These are phyloP conservation scores for Nakazawaea ambrosiae DNA, from an alignment of 805 yeast species.

Conservation along the genomic window DNA sequence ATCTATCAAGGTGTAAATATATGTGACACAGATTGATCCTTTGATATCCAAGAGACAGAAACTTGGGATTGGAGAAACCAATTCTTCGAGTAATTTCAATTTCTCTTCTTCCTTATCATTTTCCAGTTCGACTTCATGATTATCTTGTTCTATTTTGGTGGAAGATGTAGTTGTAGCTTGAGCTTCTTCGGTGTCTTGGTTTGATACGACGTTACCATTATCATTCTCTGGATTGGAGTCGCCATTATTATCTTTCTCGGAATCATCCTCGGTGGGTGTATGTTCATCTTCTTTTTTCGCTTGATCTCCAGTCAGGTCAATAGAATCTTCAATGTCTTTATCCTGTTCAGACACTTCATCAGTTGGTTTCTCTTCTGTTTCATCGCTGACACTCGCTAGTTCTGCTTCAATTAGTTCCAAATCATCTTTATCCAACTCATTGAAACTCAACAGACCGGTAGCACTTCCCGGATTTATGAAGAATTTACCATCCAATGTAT, in stretches of 20 bases:
- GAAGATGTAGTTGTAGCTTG: not conserved
- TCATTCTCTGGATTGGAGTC: constrained; percentile 16
- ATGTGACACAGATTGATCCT: constrained; percentile 69
- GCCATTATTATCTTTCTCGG: constrained; percentile 13
- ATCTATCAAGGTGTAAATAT: constrained; percentile 73
- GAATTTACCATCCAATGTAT: constrained; percentile 84
- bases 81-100: constrained; percentile 20
- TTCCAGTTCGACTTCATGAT: not conserved
- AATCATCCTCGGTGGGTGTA: constrained; percentile 2
- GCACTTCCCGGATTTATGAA: constrained; percentile 97
- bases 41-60: constrained; percentile 87
- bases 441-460: constrained; percentile 79
- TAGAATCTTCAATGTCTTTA: too few species aligned
- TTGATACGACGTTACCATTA: constrained; percentile 13
- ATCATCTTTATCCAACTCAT: constrained; percentile 51
- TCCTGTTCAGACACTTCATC: constrained; percentile 7
- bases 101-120: constrained; percentile 11
- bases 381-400: constrained; percentile 17
- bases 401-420: constrained; percentile 30
- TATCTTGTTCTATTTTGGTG: not conserved
- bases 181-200: not conserved
- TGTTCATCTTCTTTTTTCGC: constrained; percentile 8
- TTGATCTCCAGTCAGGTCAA: too few species aligned
- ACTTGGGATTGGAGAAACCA: constrained; percentile 56
- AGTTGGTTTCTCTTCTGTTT: constrained; percentile 4